Conservation (phyloP, 1,284 basidiomycete species). For the Ustilago loliicola region DNA sequence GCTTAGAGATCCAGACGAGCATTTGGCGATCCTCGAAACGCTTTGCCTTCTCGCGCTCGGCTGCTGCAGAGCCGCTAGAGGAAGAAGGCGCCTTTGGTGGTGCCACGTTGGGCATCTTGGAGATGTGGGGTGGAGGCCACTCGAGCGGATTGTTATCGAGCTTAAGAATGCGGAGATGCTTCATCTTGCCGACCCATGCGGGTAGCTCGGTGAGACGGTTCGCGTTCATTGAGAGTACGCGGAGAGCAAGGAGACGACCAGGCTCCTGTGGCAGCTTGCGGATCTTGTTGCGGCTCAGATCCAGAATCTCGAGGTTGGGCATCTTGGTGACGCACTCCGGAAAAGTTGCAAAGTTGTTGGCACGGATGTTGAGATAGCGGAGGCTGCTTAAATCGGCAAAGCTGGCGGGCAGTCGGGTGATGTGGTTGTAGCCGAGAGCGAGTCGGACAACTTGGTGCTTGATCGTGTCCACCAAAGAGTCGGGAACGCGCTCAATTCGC, state of each 20-base stretch:
- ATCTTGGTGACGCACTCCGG: slow-evolving; percentile 81
- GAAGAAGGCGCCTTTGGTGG: slow-evolving; percentile 35
- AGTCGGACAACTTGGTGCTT: slow-evolving; percentile 74
- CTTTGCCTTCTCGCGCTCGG: slow-evolving; percentile 42
- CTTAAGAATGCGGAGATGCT: slow-evolving; percentile 83
- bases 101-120: slow-evolving; percentile 55
- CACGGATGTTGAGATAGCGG: slow-evolving; percentile 92
- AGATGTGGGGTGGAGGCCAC: slow-evolving; percentile 78
- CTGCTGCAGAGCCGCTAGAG: slow-evolving; percentile 67
- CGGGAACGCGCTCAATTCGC: slow-evolving; percentile 51
- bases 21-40: slow-evolving; percentile 56
- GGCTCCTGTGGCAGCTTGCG: slow-evolving; percentile 82
- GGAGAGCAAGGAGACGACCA: slow-evolving; percentile 83
- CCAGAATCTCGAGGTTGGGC: slow-evolving; percentile 90
- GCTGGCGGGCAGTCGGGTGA: slow-evolving; percentile 82
- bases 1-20: slow-evolving; percentile 61
- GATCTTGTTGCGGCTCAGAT: slow-evolving; percentile 93
- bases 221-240: slow-evolving; percentile 83
- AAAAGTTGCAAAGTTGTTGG: slow-evolving; percentile 85
- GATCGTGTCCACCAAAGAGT: slow-evolving; percentile 52
- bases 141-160: slow-evolving; percentile 86
- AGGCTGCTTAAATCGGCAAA: slow-evolving; percentile 83
- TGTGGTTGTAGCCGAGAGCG: slow-evolving; percentile 86
- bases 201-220: slow-evolving; percentile 88
- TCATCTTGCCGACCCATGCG: slow-evolving; percentile 81